Percentiles rank a stretch among this genome's conserved stretches.
Conservation (phyloP, 2,329 filamentous ascomycete species). For the Arthrocladium fulminans region DNA sequence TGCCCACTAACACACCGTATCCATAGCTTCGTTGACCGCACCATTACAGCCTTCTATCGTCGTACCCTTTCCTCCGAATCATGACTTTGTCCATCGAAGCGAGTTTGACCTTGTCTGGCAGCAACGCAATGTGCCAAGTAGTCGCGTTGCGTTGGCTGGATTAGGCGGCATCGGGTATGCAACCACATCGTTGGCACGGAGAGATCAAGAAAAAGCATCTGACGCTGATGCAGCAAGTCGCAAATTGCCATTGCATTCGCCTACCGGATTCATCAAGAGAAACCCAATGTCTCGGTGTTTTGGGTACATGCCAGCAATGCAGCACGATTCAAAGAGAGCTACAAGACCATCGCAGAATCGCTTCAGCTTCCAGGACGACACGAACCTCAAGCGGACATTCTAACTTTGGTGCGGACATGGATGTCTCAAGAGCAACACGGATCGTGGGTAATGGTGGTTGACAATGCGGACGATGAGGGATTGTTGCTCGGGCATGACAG, state of each 20-base stretch:
- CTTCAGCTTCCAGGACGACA: conserved; percentile 14
- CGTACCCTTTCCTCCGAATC: conserved; percentile 27
- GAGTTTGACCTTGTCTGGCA: conserved; percentile 23
- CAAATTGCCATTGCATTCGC: conserved; percentile 25
- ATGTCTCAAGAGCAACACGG: conserved; percentile 9
- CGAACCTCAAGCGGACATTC: conserved; percentile 4
- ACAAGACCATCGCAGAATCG: conserved; percentile 17
- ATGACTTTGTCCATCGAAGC: conserved; percentile 27
- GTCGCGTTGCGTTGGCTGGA: conserved; percentile 28
- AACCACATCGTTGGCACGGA: too few species aligned
- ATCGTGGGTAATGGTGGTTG: conserved; percentile 11
- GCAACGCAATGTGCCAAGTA: conserved; percentile 15
- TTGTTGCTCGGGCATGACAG: not conserved
- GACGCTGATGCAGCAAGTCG: conserved; percentile 22
- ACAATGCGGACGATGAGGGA: conserved; percentile 10
- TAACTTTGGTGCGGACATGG: conserved; percentile 7
- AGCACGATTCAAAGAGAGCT: conserved; percentile 23
- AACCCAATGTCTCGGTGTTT: conserved; percentile 22
- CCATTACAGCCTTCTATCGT: too few species aligned
- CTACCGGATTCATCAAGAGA: conserved; percentile 18
- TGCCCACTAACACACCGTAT: too few species aligned
- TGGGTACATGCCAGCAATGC: conserved; percentile 25
- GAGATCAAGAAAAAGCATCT: not conserved
- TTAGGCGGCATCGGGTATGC: conserved; percentile 30
- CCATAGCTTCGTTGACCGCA: too few species aligned